Evolutionary conservation across 495 filamentous ascomycete genomes (phyloP), one percentile per base, ranked within the genome.

Genomic region (Penicillium steckii): DNA sequence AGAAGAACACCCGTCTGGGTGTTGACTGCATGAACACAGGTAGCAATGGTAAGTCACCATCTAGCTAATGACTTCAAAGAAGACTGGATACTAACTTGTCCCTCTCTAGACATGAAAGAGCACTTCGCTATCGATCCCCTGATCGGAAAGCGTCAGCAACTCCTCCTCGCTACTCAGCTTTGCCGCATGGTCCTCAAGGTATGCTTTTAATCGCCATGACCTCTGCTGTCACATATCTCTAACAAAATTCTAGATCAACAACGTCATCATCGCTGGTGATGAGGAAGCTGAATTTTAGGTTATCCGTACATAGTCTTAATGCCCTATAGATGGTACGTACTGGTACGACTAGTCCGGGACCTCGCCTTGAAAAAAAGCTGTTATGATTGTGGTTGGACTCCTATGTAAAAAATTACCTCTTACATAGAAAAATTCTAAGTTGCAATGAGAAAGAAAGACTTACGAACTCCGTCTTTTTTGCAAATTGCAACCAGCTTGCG

Each of bases 111-210:
- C 72, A 97, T 97, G 94, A 86, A 86, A 69, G 83, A 96, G 66
- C 88, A 93, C 56, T 97, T 97, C 72, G 95, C 96, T 50, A 96
- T 99, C 62, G 94, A 99, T 62, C 94, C 94, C 24, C 75, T 99
- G 51, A 97, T 99, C 64, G 91, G 92, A 53, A 99, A 99, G 80
- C 84, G 90, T 65, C 91, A 96, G 77, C 94, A 99, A 73, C 81
- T 99, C 51, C 79, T 96, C 69, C 80, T 99, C 46, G 94, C 94
- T 13, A 97, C 94, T 17, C 94, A 99, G 75, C 82, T 99, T 23
- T 97, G 95, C 78, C 86, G 94, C 50, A 99, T 99, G 94, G 94
- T 99, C 57, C 82, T 99, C 50, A 99, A 99, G 85, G 88, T 94
- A 68, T 81, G 89, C 12, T 44, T 18, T 24, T 5, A 27, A 27